Percentiles rank a stretch among this genome's conserved stretches.
These are phyloP conservation scores for Pontederia crassipes DNA, from an alignment of 176 grass and related monocot genomes.

Conservation along the genomic window DNA sequence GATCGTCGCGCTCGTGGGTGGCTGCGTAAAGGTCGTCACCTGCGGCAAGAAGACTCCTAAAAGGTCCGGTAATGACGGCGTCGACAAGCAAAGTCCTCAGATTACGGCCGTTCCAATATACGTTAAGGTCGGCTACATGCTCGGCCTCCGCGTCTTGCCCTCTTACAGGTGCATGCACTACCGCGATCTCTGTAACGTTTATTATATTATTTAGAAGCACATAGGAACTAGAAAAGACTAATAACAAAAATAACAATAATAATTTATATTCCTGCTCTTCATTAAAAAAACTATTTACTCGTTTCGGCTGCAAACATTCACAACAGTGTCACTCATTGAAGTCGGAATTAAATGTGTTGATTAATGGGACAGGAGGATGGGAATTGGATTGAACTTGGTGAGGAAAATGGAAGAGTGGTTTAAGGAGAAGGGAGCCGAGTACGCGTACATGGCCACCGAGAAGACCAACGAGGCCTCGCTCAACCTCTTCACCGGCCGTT, in stretches of 20 bases:
- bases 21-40: slow-evolving; percentile 1
- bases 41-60: not conserved
- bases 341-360: not conserved
- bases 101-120: not conserved
- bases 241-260: not conserved
- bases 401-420: slow-evolving; percentile 3
- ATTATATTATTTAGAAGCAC: not conserved
- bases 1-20: slow-evolving; percentile 8
- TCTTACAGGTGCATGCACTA: not conserved
- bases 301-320: too few relatives aligned
- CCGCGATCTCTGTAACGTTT: not conserved
- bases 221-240: not conserved
- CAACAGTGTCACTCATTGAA: not conserved
- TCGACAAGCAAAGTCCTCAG: too few relatives aligned
- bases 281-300: too few relatives aligned
- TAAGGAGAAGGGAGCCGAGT: slow-evolving; percentile 7
- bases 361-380: not conserved
- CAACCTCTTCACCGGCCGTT: slow-evolving; percentile 4
- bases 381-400: slow-evolving; percentile 3
- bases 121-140: slow-evolving; percentile 1
- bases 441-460: slow-evolving; percentile 18
- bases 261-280: not conserved
- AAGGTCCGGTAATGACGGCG: not conserved
- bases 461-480: slow-evolving; percentile 10
- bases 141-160: slow-evolving; percentile 13